These are phyloP conservation scores for Calophaca sinica DNA, from an alignment of 306 rosid genomes.

Conservation along the genomic window DNA sequence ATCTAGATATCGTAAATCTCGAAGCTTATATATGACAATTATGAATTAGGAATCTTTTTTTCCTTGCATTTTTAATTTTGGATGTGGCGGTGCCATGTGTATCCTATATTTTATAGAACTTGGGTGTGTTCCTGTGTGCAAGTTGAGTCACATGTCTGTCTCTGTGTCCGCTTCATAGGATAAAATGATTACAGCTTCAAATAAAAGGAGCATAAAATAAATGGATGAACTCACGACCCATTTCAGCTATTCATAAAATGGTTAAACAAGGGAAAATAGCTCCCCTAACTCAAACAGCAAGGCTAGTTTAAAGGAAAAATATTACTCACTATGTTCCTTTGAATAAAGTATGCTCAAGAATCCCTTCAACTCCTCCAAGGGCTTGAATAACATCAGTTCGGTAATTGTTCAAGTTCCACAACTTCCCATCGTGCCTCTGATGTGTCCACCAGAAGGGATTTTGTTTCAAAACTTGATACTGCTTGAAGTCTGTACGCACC, in stretches of 20 bases:
- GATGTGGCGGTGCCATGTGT: neutral
- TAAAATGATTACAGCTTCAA: neutral
- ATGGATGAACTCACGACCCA: neutral
- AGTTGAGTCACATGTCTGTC: neutral
- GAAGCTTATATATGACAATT: no score
- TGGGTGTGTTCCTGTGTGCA: neutral
- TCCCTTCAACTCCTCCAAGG: conserved; percentile 99
- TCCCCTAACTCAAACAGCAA: neutral
- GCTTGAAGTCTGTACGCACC: conserved; percentile 98
- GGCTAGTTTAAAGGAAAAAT: conserved; percentile 5
- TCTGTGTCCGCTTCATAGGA: neutral
- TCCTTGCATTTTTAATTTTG: neutral
- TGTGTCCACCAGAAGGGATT: conserved; percentile 99
- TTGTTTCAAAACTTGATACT: conserved; percentile 96
- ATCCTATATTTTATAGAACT: neutral
- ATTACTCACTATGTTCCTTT: conserved; percentile 96
- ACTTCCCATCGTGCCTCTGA: conserved; percentile 96
- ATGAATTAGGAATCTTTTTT: no score
- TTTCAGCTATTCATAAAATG: neutral
- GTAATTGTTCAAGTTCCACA: conserved; percentile 98
- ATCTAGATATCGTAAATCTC: neutral
- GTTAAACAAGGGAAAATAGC: conserved; percentile 11
- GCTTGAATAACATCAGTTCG: conserved; percentile 99
- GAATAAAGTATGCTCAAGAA: conserved; percentile 95
- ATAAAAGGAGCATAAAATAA: neutral